These are phyloP conservation scores for Umbelopsis sp. DNA, from an alignment of 371 early-diverging fungal species.

Conservation along the genomic window DNA sequence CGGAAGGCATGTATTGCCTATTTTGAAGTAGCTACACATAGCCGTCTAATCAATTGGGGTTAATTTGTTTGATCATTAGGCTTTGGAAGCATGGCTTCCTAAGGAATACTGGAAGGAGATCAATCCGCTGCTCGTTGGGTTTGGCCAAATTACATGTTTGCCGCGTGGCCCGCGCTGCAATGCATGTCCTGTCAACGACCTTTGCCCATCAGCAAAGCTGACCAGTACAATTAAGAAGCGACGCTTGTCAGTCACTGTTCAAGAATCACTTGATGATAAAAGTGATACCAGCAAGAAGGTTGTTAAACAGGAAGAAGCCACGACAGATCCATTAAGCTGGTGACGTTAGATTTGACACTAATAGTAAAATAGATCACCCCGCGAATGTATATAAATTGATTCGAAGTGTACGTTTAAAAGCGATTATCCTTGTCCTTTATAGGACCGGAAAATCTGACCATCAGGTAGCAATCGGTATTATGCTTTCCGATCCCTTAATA, in stretches of 20 bases:
- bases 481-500: too few relatives aligned
- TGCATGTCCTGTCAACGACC: slow-evolving; percentile 79
- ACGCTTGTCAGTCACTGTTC: not conserved
- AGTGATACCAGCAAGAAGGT: slow-evolving; percentile 24
- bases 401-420: too few relatives aligned
- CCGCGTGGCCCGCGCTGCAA: slow-evolving; percentile 82
- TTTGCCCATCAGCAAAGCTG: slow-evolving; percentile 65
- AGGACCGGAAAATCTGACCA: too few relatives aligned
- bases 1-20: slow-evolving; percentile 55
- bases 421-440: too few relatives aligned
- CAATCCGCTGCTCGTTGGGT: slow-evolving; percentile 94
- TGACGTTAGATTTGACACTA: not conserved
- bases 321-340: not conserved
- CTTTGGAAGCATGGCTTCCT: slow-evolving; percentile 87
- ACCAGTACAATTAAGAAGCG: slow-evolving; percentile 4
- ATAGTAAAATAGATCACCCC: not conserved
- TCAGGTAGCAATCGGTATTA: too few relatives aligned
- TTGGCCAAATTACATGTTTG: slow-evolving; percentile 91
- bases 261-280: not conserved
- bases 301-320: slow-evolving; percentile 20
- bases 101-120: slow-evolving; percentile 86
- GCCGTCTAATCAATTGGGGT: not conserved
- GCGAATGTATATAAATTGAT: too few relatives aligned
- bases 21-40: not conserved
- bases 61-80: slow-evolving; percentile 34